phyloP scores from a whole-genome alignment of 345 rosid genomes.

The Populus davidiana region DNA sequence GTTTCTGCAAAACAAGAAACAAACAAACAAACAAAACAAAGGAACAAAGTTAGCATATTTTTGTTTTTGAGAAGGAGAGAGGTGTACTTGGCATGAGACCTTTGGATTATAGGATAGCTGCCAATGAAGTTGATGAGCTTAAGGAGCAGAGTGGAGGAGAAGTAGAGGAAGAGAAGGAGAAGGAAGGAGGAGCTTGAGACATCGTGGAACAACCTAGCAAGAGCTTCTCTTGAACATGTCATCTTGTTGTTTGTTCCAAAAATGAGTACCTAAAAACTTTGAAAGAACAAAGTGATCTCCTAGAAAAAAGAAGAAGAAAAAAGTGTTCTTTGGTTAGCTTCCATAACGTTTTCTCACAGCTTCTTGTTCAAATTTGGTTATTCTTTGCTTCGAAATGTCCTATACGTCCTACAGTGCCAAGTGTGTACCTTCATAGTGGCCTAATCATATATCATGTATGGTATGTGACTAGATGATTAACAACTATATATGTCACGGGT shows the following conservation, averaged over 20 bases:
- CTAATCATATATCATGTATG: not conserved
- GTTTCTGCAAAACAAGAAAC: constrained; percentile 34
- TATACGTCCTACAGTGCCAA: constrained; percentile 5
- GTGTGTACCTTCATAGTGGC: not conserved
- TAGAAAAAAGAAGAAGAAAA: not conserved
- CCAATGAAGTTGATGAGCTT: constrained; percentile 61
- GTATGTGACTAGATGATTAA: too few species aligned
- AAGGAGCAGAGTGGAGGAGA: constrained; percentile 55
- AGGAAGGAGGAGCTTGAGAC: constrained; percentile 63
- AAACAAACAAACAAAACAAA: not conserved
- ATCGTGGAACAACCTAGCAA: constrained; percentile 64
- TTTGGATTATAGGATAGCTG: constrained; percentile 56
- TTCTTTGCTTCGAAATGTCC: constrained; percentile 17
- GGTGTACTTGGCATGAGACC: constrained; percentile 32
- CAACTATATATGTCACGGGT: too few species aligned
- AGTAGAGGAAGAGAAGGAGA: constrained; percentile 66
- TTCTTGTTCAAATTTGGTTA: constrained; percentile 26
- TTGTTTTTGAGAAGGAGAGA: not conserved
- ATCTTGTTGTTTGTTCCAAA: constrained; percentile 34
- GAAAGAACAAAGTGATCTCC: constrained; percentile 28
- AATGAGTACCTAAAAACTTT: constrained; percentile 14
- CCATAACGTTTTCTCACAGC: not conserved
- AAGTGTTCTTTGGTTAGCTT: constrained; percentile 21
- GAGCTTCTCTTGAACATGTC: constrained; percentile 80
- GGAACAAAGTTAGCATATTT: not conserved